Percentiles rank a stretch among this genome's conserved stretches.
Evolutionary conservation across 1,139 yeast species (phyloP).

Genomic region (Lodderomyces jiufengensis): DNA sequence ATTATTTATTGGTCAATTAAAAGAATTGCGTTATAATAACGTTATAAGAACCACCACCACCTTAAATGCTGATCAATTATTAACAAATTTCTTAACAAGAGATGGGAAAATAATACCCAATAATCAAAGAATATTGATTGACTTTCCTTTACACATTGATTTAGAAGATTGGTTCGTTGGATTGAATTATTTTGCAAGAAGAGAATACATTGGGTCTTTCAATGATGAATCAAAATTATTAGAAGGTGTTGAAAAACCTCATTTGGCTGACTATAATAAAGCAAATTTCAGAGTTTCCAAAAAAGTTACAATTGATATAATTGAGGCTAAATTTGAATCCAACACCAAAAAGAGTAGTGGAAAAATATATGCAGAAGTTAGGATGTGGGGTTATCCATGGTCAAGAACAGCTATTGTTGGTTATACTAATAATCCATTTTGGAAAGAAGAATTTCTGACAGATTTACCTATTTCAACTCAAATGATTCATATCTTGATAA

Average conservation of each 20-base stretch:
- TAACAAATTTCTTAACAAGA: constrained; percentile 25
- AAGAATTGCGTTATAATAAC: constrained; percentile 48
- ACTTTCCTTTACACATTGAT: constrained; percentile 68
- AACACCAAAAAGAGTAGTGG: constrained; percentile 13
- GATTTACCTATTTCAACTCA: constrained; percentile 56
- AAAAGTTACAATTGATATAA: constrained; percentile 51
- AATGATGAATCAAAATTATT: constrained; percentile 14
- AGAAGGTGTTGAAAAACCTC: constrained; percentile 6
- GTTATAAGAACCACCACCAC: constrained; percentile 31
- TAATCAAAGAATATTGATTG: constrained; percentile 48
- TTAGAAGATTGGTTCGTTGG: constrained; percentile 84
- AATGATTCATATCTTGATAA: constrained; percentile 50
- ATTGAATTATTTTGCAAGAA: constrained; percentile 60
- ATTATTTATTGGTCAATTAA: constrained; percentile 54
- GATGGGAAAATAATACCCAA: constrained; percentile 34
- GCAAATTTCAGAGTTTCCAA: constrained; percentile 55
- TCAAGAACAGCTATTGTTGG: constrained; percentile 62
- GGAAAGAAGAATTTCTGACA: constrained; percentile 65
- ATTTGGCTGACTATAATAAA: constrained; percentile 23
- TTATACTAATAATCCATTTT: constrained; percentile 53
- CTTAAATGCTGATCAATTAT: constrained; percentile 20
- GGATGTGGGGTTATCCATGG: constrained; percentile 69
- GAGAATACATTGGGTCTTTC: constrained; percentile 50
- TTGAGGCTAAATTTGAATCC: constrained; percentile 60
- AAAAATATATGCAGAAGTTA: constrained; percentile 57